These are phyloP conservation scores for Phytophthora pseudosyringae DNA, from an alignment of 352 stramenopile species.

Conservation along the genomic window DNA sequence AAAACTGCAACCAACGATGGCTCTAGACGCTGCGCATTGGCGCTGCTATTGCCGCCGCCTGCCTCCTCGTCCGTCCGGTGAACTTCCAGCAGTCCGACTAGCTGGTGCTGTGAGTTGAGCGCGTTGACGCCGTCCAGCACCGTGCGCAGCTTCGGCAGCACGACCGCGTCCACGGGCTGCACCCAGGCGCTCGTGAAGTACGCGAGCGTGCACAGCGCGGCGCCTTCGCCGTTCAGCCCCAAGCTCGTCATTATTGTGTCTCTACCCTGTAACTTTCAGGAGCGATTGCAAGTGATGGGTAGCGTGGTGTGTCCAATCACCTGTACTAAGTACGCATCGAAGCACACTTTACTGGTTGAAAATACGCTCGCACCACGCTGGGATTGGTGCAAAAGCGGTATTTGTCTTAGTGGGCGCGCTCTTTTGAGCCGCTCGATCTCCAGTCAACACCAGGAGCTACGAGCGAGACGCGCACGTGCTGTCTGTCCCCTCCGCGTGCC, in stretches of 20 bases:
- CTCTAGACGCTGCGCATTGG: constrained; percentile 30
- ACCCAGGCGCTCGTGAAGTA: constrained; percentile 63
- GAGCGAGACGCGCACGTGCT: constrained; percentile 21
- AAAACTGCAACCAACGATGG: constrained; percentile 27
- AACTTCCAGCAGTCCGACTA: constrained; percentile 41
- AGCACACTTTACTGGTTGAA: neutral
- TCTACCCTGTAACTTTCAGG: neutral
- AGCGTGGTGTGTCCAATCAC: constrained; percentile 22
- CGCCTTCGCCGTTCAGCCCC: constrained; percentile 7
- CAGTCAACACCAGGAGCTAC: constrained; percentile 32
- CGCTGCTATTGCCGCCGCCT: neutral
- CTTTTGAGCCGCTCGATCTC: constrained; percentile 39
- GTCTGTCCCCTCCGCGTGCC: constrained; percentile 23
- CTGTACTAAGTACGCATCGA: constrained; percentile 19
- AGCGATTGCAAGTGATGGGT: neutral
- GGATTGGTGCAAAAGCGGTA: constrained; percentile 24
- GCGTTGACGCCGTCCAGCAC: constrained; percentile 23
- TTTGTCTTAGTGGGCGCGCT: constrained; percentile 8
- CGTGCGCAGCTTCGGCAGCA: constrained; percentile 27
- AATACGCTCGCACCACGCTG: neutral
- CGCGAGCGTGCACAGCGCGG: constrained; percentile 45
- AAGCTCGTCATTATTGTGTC: constrained; percentile 26
- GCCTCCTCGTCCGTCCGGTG: constrained; percentile 5
- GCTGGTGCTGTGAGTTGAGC: neutral
- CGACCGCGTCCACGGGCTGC: constrained; percentile 36